Evolutionary conservation across 2,329 filamentous ascomycete genomes (phyloP).

Genomic region (Didymella pomorum): DNA sequence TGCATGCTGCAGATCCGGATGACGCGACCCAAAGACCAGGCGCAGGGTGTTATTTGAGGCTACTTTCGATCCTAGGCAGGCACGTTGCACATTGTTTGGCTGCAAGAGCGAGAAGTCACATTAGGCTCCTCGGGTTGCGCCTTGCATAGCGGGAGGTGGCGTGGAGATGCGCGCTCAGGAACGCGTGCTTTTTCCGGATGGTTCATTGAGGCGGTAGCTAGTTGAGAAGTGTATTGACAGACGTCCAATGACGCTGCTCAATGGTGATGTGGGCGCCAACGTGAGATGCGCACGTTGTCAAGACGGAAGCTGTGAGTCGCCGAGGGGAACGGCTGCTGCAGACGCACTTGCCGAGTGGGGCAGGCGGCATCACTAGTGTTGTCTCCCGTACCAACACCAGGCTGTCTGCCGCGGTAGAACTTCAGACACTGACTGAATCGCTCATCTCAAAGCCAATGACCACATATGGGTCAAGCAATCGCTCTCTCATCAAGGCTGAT

Average conservation of each 20-base stretch:
- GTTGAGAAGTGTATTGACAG: not conserved
- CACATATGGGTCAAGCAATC: too few species aligned
- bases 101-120: slow-evolving; percentile 3
- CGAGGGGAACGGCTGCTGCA: slow-evolving; percentile 9
- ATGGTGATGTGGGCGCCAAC: not conserved
- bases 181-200: slow-evolving; percentile 20
- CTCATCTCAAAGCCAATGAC: too few species aligned
- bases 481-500: too few species aligned
- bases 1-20: slow-evolving; percentile 14
- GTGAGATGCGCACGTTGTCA: slow-evolving; percentile 27
- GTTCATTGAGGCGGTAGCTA: slow-evolving; percentile 8
- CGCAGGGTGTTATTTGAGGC: slow-evolving; percentile 9
- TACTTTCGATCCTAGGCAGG: not conserved
- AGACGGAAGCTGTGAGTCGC: slow-evolving; percentile 26
- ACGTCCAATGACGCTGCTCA: slow-evolving; percentile 17
- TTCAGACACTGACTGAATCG: too few species aligned
- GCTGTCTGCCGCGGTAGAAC: too few species aligned
- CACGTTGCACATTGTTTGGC: slow-evolving; percentile 33
- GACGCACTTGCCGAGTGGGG: slow-evolving; percentile 21
- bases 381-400: too few species aligned
- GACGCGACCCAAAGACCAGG: slow-evolving; percentile 20
- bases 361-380: slow-evolving; percentile 11
- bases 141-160: slow-evolving; percentile 14
- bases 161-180: slow-evolving; percentile 19
- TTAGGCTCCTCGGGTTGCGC: slow-evolving; percentile 14